phyloP scores from a whole-genome alignment of 768 basidiomycete genomes.

The Mrakia blollopis region DNA sequence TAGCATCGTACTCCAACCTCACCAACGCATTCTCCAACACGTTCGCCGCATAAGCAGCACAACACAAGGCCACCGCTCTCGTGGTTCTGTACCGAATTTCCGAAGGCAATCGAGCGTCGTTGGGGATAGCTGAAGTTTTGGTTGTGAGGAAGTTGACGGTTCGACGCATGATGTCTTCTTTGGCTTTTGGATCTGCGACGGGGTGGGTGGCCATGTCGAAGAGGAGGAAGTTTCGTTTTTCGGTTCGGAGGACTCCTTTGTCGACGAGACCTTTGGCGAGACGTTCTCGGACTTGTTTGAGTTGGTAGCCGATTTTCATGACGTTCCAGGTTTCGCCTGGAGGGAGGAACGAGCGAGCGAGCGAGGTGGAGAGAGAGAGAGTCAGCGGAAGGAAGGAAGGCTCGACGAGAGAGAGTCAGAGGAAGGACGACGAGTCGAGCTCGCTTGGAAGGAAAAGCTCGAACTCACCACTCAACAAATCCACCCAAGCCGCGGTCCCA shows the following conservation, averaged over 20 bases:
- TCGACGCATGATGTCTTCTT: slow-evolving; percentile 75
- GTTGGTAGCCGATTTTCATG: slow-evolving; percentile 98
- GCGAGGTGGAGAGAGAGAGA: background rate
- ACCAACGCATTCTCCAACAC: slow-evolving; percentile 93
- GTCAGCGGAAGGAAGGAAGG: background rate
- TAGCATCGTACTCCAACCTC: slow-evolving; percentile 80
- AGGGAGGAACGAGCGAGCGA: background rate
- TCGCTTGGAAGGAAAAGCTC: background rate
- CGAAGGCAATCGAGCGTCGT: slow-evolving; percentile 57
- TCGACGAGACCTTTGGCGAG: slow-evolving; percentile 95
- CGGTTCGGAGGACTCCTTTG: slow-evolving; percentile 97
- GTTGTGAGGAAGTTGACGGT: slow-evolving; percentile 72
- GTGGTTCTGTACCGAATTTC: slow-evolving; percentile 72
- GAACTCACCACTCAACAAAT: slow-evolving; percentile 80
- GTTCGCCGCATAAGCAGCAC: slow-evolving; percentile 87
- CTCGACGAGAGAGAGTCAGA: background rate
- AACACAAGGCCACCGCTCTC: slow-evolving; percentile 78
- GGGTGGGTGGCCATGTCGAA: slow-evolving; percentile 99
- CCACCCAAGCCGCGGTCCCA: slow-evolving; percentile 91
- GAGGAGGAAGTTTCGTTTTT: slow-evolving; percentile 95
- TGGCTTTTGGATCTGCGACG: slow-evolving; percentile 84
- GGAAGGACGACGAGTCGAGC: background rate
- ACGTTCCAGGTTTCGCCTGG: slow-evolving; percentile 99
- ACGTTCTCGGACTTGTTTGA: slow-evolving; percentile 96
- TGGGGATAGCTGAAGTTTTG: slow-evolving; percentile 72